phyloP scores from a whole-genome alignment of 1,284 basidiomycete species.

The Leccinum fuscescens region DNA sequence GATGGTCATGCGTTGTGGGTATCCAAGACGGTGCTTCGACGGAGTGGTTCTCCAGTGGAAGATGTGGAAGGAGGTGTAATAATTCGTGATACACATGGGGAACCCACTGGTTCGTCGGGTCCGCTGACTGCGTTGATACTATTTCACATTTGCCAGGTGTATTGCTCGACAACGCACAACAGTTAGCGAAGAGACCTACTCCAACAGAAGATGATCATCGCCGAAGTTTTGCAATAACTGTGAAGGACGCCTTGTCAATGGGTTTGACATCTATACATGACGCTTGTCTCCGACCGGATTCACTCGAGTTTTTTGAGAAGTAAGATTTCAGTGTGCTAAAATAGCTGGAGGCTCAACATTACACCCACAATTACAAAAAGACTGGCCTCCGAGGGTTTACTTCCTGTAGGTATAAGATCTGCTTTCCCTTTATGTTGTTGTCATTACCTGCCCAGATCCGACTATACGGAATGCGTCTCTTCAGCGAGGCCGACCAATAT shows the following conservation, averaged over 20 bases:
- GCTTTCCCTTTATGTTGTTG: background rate
- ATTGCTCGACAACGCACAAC: slow-evolving; percentile 71
- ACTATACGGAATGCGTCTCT: slow-evolving; percentile 72
- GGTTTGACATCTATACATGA: slow-evolving; percentile 86
- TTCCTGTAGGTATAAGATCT: slow-evolving; percentile 52
- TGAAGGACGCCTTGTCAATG: slow-evolving; percentile 63
- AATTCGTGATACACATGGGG: slow-evolving; percentile 62
- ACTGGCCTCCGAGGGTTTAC: slow-evolving; percentile 53
- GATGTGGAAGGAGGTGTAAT: slow-evolving; percentile 80
- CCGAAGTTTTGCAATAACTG: slow-evolving; percentile 61
- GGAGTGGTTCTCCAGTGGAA: slow-evolving; percentile 61
- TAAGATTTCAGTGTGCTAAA: slow-evolving; percentile 28
- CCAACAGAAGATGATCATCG: slow-evolving; percentile 65
- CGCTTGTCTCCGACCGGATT: slow-evolving; percentile 68
- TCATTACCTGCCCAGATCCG: slow-evolving; percentile 47
- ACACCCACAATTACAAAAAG: slow-evolving; percentile 28
- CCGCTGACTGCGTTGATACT: background rate
- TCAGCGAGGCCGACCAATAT: slow-evolving; percentile 69
- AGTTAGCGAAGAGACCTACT: slow-evolving; percentile 59
- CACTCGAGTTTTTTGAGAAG: slow-evolving; percentile 74
- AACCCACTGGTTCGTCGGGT: slow-evolving; percentile 66
- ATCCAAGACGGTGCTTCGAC: slow-evolving; percentile 57
- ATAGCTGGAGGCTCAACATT: background rate
- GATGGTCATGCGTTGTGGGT: slow-evolving; percentile 92
- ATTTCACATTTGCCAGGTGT: slow-evolving; percentile 44